Evolutionary conservation across 2,329 filamentous ascomycete species (phyloP), one percentile per base, ranked within the genome.

Genomic region (Exophiala aquamarina): DNA sequence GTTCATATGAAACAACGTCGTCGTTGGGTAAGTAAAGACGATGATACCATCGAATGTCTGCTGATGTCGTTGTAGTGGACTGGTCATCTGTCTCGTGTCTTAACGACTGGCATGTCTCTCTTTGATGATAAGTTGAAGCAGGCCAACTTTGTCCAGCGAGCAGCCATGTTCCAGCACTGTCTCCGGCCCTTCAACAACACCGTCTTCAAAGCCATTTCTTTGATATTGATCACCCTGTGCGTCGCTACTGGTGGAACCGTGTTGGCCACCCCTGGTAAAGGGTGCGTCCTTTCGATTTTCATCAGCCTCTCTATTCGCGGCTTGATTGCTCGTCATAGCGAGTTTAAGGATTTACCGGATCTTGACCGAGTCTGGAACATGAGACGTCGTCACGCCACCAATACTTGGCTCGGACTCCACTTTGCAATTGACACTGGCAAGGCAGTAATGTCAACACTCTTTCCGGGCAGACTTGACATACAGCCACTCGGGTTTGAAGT

Each of bases 1-100:
- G 63, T 61, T 1, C 66, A 70, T 47, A 55, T 68, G 14, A 65
- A 66, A 9, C 68, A 70, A 50, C 58, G 63, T n/a, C 63, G 61
- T 40, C 57, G 68, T 42, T 70, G 67, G 67, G 54, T 59, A 42
- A 44, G 49, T 39, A 56, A 61, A 43, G 78, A 77, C 0, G 70
- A 81, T 6, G 75, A 81, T 61, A 1, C n/a, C n/a, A 26, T 32
- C 14, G n/a, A 11, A 26, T 26, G 10, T 21, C 9, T 29, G 40
- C n/a, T 40, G 31, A 46, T 45, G 44, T 31, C 15, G 26, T 39
- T 17, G 17, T 38, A 56, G 53, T 56, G 49, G 48, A 50, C 47
- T 26, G 54, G 54, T 7, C 49, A 54, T 34, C 49, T 57, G 20
- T 44, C 20, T 36, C 47, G 54, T 33, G 36, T 43, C 14, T 31